Percentiles rank a stretch among this genome's conserved stretches.
phyloP scores from a whole-genome alignment of 208 protist genomes.

The Acanthamoeba sp. region DNA sequence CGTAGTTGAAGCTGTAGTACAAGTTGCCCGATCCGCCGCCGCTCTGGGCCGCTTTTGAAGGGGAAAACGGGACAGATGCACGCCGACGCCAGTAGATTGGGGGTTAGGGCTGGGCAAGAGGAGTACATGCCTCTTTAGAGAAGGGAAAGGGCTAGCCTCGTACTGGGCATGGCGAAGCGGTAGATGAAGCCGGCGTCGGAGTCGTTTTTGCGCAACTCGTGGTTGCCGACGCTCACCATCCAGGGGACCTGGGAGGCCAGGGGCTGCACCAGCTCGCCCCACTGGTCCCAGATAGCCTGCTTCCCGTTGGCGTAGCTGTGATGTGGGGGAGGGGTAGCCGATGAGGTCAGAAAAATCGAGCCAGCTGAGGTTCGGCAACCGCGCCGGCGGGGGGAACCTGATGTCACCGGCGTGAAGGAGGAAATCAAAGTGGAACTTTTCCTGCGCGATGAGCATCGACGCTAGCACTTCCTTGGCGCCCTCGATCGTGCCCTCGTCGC shows the following conservation, averaged over 20 bases:
- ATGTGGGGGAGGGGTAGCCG: too few relatives aligned
- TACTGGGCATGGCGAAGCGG: slow-evolving; percentile 31
- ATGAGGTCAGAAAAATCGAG: too few relatives aligned
- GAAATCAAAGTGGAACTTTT: not conserved
- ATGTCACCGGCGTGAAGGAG: slow-evolving; percentile 18
- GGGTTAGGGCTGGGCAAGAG: not conserved
- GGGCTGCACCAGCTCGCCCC: slow-evolving; percentile 13
- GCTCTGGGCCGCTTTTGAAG: not conserved
- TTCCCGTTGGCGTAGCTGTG: slow-evolving; percentile 14
- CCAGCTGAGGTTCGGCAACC: too few relatives aligned
- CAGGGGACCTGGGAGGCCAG: slow-evolving; percentile 15
- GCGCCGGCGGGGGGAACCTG: too few relatives aligned
- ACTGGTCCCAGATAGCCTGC: not conserved
- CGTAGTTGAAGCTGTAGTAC: slow-evolving; percentile 75
- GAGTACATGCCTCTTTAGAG: too few relatives aligned
- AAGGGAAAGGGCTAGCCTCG: too few relatives aligned
- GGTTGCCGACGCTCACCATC: slow-evolving; percentile 38
- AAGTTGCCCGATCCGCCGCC: not conserved
- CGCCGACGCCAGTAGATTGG: not conserved
- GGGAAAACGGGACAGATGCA: not conserved
- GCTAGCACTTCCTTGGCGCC: not conserved
- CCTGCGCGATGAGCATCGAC: not conserved
- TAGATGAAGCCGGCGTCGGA: not conserved
- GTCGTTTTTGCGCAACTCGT: slow-evolving; percentile 9
- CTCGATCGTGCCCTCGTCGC: not conserved